Evolutionary conservation across 208 protist species (phyloP), one percentile per base, ranked within the genome.

Genomic region (Phytomonas sp.): DNA sequence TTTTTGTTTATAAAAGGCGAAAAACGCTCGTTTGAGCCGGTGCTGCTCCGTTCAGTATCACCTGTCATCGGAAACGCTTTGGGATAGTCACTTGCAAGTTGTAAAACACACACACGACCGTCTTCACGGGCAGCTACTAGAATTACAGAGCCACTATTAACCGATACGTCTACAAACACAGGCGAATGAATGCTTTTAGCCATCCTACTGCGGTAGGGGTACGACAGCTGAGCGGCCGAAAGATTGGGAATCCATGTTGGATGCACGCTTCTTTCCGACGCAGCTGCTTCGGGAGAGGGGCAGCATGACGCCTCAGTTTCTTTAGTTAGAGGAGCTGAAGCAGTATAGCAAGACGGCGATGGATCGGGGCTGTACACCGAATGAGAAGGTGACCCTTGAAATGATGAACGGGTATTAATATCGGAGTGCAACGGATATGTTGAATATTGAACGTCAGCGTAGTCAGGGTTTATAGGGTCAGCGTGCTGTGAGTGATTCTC

Each of bases 61-160:
- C 45, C 45, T 56, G 45, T 6, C 45, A 19, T 19, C 45, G 19
- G 45, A 56, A 26, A 11, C 19, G 45, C 19, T 56, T 56, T 56
- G 19, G 45, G 0, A 23, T 26, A 1, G 19, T 56, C 45, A 56
- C 45, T 56, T 56, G 45, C 26, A 66, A 94, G 83, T 40, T 81
- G 75, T 31, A 93, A 74, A n/a, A 92, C 80, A n/a, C 83, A 75
- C 62, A 84, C 87, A 30, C 81, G 75, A 31, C 90, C 90, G 49
- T 93, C 90, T 69, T 95, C 90, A 45, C 78, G 79, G 65, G 73
- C 73, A 26, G 78, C 66, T 0, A 80, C 79, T 42, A 93, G 76
- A 29, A 84, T 72, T n/a, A 84, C 49, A 29, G 76, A 70, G 31
- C 66, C 63, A 29, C 33, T 36, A 2, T 82, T 78, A 12, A 91